Evolutionary conservation across 2,329 filamentous ascomycete genomes (phyloP), one percentile per base, ranked within the genome.

Genomic region (Trichoderma atrobrunneum): DNA sequence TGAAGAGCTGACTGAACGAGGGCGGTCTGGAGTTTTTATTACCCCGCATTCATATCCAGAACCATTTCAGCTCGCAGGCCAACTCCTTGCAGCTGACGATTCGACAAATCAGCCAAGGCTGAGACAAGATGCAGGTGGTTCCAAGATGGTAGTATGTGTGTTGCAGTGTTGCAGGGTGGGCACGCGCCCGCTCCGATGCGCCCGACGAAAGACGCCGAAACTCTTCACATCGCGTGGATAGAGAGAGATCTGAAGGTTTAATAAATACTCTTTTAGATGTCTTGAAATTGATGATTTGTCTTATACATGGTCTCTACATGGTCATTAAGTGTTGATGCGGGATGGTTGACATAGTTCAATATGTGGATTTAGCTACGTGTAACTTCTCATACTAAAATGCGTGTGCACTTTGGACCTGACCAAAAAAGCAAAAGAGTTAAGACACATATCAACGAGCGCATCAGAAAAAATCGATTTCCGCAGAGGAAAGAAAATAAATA

Each of bases 221-320:
- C 0, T 43, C 2, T 51, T 12, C 10, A 12, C 5, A 21, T 11
- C 0, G 8, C 2, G 4, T 21, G 43, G 10, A 11, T 6, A 2
- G 39, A 43, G 18, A 43, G 16, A 51, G 43, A 51, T 21, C n/a
- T 8, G 10, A 51, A 11, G n/a, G 18, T 0, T 21, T 11, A 1
- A 48, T 1, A 48, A 5, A 48, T 1, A 7, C 1, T 11, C 0
- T 21, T 5, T 2, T 48, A n/a, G 8, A 48, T n/a, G 5, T 5
- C n/a, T 21, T 11, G 8, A 12, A 51, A 51, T 51, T 21, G 43
- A 51, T 21, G 18, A 12, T 51, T 21, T 10, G 10, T 10, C 43
- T 21, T 11, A 51, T 21, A 21, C 7, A 21, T 48, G n/a, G 8
- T 12, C 43, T 51, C 8, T 51, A 21, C 10, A 51, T 51, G n/a